Percentiles rank a stretch among this genome's conserved stretches.
Conservation (phyloP, 116 monocot species). For the Trichopus zeylanicus region DNA sequence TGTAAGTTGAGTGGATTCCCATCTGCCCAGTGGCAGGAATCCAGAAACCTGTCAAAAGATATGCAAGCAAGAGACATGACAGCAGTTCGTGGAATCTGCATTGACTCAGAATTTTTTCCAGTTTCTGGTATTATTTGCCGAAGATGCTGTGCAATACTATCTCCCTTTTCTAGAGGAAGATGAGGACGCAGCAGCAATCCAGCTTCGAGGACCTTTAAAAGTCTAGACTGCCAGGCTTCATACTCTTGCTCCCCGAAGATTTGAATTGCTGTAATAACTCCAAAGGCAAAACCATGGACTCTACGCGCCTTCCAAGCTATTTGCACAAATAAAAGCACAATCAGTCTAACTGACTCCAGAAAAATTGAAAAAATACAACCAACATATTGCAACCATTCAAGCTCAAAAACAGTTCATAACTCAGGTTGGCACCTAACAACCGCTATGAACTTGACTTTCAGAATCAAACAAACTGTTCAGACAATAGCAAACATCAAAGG, state of each 20-base stretch:
- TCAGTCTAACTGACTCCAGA: too few relatives aligned
- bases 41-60: conserved; percentile 59
- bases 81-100: conserved; percentile 69
- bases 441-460: too few relatives aligned
- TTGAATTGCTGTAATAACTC: conserved; percentile 94
- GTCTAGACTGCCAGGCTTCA: conserved; percentile 60
- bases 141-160: conserved; percentile 53
- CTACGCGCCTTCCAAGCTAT: conserved; percentile 82
- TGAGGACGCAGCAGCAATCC: conserved; percentile 77
- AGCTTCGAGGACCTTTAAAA: conserved; percentile 82
- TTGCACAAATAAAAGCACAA: conserved; percentile 7
- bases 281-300: conserved; percentile 83
- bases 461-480: too few relatives aligned
- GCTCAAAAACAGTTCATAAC: too few relatives aligned
- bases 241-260: conserved; percentile 73
- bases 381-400: too few relatives aligned
- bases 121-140: conserved; percentile 76
- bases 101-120: conserved; percentile 82
- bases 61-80: conserved; percentile 68
- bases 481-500: too few relatives aligned
- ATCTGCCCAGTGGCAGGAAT: conserved; percentile 91
- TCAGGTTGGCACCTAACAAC: too few relatives aligned
- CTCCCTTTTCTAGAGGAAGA: conserved; percentile 51
- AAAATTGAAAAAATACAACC: too few relatives aligned
- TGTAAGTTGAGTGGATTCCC: conserved; percentile 84